phyloP scores from a whole-genome alignment of 768 basidiomycete genomes.

The Leucocoprinus birnbaumii region DNA sequence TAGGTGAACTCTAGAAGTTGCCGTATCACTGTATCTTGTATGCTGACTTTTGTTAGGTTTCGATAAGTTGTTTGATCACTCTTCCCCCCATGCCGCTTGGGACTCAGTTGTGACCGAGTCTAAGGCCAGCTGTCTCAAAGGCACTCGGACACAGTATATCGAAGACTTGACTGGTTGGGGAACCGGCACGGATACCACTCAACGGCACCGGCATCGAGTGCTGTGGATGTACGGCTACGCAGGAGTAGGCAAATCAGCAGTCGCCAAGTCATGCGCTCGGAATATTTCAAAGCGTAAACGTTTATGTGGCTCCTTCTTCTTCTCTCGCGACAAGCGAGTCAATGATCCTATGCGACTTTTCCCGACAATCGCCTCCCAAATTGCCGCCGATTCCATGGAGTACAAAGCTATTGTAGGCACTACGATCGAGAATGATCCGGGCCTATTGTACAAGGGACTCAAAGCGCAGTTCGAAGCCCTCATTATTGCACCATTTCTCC shows the following conservation, averaged over 20 bases:
- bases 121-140: neutral
- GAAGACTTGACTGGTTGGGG: neutral
- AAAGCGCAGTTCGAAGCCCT: too few species aligned
- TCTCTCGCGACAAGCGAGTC: too few species aligned
- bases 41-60: neutral
- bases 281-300: neutral
- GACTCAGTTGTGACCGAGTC: neutral
- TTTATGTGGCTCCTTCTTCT: neutral
- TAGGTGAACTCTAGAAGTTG: too few species aligned
- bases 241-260: neutral
- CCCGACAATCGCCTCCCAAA: too few species aligned
- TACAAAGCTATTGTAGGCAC: too few species aligned
- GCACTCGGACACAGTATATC: neutral
- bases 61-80: neutral
- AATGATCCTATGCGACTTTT: too few species aligned
- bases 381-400: too few species aligned
- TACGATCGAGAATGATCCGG: too few species aligned
- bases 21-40: too few species aligned
- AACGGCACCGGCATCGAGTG: neutral
- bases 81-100: neutral
- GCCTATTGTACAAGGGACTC: too few species aligned
- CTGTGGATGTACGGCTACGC: neutral
- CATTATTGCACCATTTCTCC: too few species aligned
- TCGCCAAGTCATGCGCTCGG: neutral
- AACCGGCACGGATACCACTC: too few species aligned